A percentile compares a stretch with the other conserved stretches of the same genome.
Conservation (phyloP, 1,284 basidiomycete genomes). For the Pseudozyma hubeiensis region DNA sequence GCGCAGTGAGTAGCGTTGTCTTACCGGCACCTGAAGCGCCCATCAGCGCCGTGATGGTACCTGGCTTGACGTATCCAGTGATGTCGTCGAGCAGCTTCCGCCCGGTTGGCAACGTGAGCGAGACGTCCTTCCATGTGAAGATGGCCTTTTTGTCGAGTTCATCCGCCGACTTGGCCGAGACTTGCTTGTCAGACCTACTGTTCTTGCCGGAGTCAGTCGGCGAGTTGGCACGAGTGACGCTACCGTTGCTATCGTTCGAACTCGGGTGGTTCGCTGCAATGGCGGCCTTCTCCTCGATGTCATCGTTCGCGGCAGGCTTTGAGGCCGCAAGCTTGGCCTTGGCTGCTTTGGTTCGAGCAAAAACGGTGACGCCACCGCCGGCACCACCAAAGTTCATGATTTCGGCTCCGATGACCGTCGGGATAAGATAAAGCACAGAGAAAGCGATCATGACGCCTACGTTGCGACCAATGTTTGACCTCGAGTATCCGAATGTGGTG, state of each 20-base stretch:
- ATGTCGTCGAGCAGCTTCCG: conserved; percentile 78
- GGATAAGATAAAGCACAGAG: conserved; percentile 58
- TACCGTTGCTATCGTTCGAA: conserved; percentile 17
- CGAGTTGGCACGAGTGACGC: conserved; percentile 46
- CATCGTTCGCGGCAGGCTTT: conserved; percentile 16
- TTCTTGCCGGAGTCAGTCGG: conserved; percentile 13
- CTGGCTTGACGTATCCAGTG: conserved; percentile 83
- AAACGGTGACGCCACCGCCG: conserved; percentile 62
- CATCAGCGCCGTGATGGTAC: conserved; percentile 78
- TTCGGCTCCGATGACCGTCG: conserved; percentile 55
- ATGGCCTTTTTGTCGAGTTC: conserved; percentile 33
- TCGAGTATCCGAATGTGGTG: conserved; percentile 76
- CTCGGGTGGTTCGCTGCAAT: conserved; percentile 4
- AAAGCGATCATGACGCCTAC: conserved; percentile 70
- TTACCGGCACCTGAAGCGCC: conserved; percentile 80
- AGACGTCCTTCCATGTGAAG: conserved; percentile 71
- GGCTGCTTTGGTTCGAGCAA: conserved; percentile 46
- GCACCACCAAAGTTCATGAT: conserved; percentile 56
- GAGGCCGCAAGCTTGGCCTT: conserved; percentile 26
- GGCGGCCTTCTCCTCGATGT: conserved; percentile 28
- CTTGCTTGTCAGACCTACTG: conserved; percentile 1
- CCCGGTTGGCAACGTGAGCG: conserved; percentile 73
- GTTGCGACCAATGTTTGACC: conserved; percentile 71
- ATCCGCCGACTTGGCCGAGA: conserved; percentile 48
- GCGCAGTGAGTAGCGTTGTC: conserved; percentile 78